phyloP scores from a whole-genome alignment of 2,329 filamentous ascomycete genomes.

The Stagonosporopsis rhizophila region DNA sequence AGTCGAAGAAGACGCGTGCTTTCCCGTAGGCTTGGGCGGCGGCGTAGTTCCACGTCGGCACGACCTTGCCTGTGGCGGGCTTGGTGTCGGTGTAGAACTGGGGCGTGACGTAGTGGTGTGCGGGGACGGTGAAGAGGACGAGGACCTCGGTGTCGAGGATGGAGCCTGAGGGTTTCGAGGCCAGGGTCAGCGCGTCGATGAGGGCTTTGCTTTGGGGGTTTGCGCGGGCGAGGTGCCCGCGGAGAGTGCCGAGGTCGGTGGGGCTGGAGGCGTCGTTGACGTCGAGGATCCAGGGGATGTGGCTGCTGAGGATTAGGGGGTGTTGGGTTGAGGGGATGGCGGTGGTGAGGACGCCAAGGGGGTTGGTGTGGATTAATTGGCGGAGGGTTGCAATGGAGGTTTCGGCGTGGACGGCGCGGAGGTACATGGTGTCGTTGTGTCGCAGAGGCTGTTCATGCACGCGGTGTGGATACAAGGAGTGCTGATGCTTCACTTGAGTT shows the following conservation, averaged over 20 bases:
- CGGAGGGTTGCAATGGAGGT: conserved; percentile 57
- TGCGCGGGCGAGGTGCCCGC: conserved; percentile 67
- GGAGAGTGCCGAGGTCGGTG: conserved; percentile 59
- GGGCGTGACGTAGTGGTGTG: conserved; percentile 71
- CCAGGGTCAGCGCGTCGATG: conserved; percentile 57
- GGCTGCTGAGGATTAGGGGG: conserved; percentile 34
- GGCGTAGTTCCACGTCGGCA: conserved; percentile 75
- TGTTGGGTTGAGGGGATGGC: conserved; percentile 53
- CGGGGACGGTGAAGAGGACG: conserved; percentile 66
- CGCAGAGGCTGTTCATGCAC: too few relatives aligned
- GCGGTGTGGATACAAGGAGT: too few relatives aligned
- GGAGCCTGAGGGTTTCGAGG: conserved; percentile 7
- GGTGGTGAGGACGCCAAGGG: conserved; percentile 69
- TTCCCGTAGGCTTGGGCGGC: conserved; percentile 70
- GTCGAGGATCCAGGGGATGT: conserved; percentile 37
- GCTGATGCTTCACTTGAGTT: not conserved
- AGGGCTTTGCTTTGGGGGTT: conserved; percentile 71
- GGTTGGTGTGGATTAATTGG: conserved; percentile 62
- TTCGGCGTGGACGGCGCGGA: conserved; percentile 56
- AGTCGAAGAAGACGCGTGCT: conserved; percentile 62
- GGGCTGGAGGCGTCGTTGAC: conserved; percentile 47
- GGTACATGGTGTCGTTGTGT: conserved; percentile 59
- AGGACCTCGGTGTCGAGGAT: conserved; percentile 62
- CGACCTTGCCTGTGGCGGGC: conserved; percentile 68
- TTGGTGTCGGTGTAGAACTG: conserved; percentile 71